A percentile compares a stretch with the other conserved stretches of the same genome.
Evolutionary conservation across 345 rosid species (phyloP).

Genomic region (Dovyalis caffra): DNA sequence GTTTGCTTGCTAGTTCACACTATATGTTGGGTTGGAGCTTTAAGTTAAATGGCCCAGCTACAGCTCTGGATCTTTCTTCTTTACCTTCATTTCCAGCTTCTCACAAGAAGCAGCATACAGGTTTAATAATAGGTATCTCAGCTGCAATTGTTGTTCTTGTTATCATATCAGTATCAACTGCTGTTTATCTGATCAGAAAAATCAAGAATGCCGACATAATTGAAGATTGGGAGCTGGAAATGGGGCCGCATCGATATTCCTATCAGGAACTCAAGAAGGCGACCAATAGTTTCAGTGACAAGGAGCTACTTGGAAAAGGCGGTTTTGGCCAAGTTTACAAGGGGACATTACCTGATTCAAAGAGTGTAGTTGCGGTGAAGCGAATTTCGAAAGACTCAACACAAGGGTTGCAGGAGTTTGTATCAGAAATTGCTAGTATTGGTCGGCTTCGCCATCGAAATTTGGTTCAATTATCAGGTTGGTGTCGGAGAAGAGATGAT

Average conservation of each 20-base stretch:
- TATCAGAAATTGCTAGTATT: too few relatives aligned
- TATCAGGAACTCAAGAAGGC: conserved; percentile 29
- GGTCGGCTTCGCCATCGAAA: too few relatives aligned
- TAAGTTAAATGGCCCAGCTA: conserved; percentile 21
- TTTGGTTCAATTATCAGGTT: conserved; percentile 24
- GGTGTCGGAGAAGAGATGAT: conserved; percentile 22
- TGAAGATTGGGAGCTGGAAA: conserved; percentile 30
- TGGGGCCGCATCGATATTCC: conserved; percentile 28
- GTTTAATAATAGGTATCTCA: conserved; percentile 13
- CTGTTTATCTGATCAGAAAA: conserved; percentile 15
- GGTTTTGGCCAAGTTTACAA: conserved; percentile 27
- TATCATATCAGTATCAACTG: background rate
- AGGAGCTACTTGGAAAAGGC: conserved; percentile 21
- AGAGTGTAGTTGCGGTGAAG: conserved; percentile 24
- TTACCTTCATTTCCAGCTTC: conserved; percentile 20
- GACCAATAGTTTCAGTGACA: conserved; percentile 15
- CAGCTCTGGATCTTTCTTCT: conserved; percentile 28
- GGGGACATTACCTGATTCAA: conserved; percentile 20
- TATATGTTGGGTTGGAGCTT: conserved; percentile 29
- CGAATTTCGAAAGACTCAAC: too few relatives aligned
- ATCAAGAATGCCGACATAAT: conserved; percentile 21
- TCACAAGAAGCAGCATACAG: background rate
- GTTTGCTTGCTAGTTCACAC: conserved; percentile 30
- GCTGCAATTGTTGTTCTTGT: background rate
- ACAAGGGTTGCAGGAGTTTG: too few relatives aligned